These are phyloP conservation scores for Aspergillus ustus DNA, from an alignment of 2,329 filamentous ascomycete species.

Conservation along the genomic window DNA sequence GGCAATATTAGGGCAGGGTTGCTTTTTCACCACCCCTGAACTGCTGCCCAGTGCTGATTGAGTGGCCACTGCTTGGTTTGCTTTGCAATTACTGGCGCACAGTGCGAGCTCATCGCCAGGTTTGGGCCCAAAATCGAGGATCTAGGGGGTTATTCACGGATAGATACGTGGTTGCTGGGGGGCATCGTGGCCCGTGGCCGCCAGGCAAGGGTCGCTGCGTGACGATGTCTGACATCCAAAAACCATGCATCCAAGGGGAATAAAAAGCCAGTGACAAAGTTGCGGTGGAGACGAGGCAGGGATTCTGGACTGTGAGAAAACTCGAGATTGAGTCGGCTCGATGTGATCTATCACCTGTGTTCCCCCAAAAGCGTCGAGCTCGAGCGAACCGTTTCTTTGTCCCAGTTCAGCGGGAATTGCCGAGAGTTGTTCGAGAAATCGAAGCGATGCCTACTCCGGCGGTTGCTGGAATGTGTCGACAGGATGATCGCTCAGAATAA, in stretches of 20 bases:
- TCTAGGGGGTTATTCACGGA: conserved; percentile 2
- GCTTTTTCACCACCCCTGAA: conserved; percentile 1
- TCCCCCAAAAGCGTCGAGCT: neutral
- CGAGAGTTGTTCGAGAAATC: neutral
- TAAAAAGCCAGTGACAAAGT: neutral
- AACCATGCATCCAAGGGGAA: neutral
- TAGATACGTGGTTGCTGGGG: neutral
- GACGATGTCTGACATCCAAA: neutral
- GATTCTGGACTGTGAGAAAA: neutral
- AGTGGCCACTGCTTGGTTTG: neutral
- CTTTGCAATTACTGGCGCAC: neutral
- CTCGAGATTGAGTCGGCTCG: neutral
- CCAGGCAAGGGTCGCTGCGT: neutral
- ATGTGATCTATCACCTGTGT: neutral
- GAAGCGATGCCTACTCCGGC: neutral
- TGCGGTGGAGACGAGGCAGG: neutral
- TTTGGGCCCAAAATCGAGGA: neutral
- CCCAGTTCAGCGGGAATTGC: neutral
- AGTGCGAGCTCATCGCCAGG: neutral
- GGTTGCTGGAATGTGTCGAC: neutral
- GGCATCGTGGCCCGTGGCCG: neutral
- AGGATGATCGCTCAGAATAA: neutral
- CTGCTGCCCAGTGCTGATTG: neutral
- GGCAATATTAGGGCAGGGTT: neutral
- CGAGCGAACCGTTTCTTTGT: conserved; percentile 4